Percentiles rank a stretch among this genome's conserved stretches.
These are phyloP conservation scores for Candida khao-thaluensis DNA, from an alignment of 805 yeast genomes.

Conservation along the genomic window DNA sequence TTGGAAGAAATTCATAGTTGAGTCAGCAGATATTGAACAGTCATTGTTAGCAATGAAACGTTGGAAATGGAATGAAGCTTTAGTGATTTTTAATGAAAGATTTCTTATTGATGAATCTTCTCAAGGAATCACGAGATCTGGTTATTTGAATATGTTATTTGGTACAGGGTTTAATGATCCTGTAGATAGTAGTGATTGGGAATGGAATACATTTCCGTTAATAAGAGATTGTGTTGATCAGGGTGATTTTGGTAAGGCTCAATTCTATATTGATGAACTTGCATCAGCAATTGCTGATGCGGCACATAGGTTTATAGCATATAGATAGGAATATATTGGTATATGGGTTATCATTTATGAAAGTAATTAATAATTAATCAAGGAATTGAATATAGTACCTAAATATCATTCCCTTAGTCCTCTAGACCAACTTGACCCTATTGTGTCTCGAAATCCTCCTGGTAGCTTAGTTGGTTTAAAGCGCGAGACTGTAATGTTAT, in stretches of 20 bases:
- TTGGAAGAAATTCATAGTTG: constrained; percentile 53
- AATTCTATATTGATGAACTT: constrained; percentile 47
- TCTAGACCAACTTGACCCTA: too few relatives aligned
- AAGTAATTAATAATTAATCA: too few relatives aligned
- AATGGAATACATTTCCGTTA: constrained; percentile 72
- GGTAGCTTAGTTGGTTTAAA: constrained; percentile 46
- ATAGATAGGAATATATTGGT: background rate
- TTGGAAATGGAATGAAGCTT: constrained; percentile 76
- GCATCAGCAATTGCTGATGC: constrained; percentile 21
- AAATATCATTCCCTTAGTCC: too few relatives aligned
- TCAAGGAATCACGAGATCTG: constrained; percentile 54
- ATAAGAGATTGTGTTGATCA: constrained; percentile 64
- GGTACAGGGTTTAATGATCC: constrained; percentile 70
- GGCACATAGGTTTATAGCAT: constrained; percentile 3
- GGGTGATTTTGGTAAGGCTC: constrained; percentile 53
- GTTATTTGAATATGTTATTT: constrained; percentile 64
- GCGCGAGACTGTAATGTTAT: constrained; percentile 43
- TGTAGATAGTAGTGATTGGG: constrained; percentile 29
- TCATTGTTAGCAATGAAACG: constrained; percentile 68
- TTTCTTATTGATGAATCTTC: constrained; percentile 40
- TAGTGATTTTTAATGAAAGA: constrained; percentile 53
- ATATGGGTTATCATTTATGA: too few relatives aligned
- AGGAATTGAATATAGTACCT: too few relatives aligned
- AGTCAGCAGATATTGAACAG: constrained; percentile 63
- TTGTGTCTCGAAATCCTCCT: constrained; percentile 31